These are phyloP conservation scores for Trichophyton benhamiae DNA, from an alignment of 2,329 filamentous ascomycete genomes.

Conservation along the genomic window DNA sequence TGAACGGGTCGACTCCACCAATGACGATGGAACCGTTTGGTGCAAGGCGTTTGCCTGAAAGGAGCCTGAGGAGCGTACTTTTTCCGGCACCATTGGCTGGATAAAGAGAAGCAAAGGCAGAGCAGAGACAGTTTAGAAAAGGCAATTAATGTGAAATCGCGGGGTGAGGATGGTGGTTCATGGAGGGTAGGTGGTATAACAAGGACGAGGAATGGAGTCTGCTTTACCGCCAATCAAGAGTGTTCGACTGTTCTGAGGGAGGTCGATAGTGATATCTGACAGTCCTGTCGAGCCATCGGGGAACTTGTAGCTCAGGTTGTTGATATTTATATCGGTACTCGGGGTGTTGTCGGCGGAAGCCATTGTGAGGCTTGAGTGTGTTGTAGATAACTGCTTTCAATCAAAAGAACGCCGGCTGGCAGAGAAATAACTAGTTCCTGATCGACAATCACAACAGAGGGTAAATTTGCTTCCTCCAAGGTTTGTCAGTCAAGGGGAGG, in stretches of 20 bases:
- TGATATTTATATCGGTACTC: slow-evolving; percentile 56
- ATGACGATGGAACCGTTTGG: slow-evolving; percentile 63
- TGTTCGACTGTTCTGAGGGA: slow-evolving; percentile 74
- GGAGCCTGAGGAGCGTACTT: slow-evolving; percentile 85
- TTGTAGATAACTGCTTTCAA: neutral
- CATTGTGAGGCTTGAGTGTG: neutral
- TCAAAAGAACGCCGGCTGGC: too few relatives aligned
- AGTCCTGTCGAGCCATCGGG: slow-evolving; percentile 74
- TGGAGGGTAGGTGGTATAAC: neutral
- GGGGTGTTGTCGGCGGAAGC: neutral
- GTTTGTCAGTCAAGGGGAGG: too few relatives aligned
- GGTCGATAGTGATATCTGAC: slow-evolving; percentile 56
- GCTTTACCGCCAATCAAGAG: slow-evolving; percentile 69
- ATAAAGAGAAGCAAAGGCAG: slow-evolving; percentile 3
- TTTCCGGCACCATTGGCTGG: slow-evolving; percentile 89
- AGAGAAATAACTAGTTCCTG: neutral
- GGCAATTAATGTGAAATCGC: neutral
- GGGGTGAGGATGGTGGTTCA: neutral
- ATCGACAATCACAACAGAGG: neutral
- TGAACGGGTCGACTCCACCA: slow-evolving; percentile 81
- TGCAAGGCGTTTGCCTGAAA: slow-evolving; percentile 88
- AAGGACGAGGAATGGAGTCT: neutral
- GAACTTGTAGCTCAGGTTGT: slow-evolving; percentile 74
- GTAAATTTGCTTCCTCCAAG: too few relatives aligned
- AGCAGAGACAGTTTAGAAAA: slow-evolving; percentile 1